These are phyloP conservation scores for Metschnikowia lachancei DNA, from an alignment of 805 yeast genomes.

Conservation along the genomic window DNA sequence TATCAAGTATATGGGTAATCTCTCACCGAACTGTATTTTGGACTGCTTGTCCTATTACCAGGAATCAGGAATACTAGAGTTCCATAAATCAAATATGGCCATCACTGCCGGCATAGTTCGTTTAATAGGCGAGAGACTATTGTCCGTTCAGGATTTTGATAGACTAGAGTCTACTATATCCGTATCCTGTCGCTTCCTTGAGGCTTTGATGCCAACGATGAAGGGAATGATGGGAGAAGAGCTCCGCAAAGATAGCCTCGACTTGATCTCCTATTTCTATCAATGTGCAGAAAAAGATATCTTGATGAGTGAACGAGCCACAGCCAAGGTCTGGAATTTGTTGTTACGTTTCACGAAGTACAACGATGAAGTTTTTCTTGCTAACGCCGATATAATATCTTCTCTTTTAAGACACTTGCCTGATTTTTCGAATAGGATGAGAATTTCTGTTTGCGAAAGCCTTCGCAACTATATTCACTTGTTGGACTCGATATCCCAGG, in stretches of 20 bases:
- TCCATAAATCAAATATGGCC: neutral
- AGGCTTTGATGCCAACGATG: neutral
- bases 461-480: constrained; percentile 14
- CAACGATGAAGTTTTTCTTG: constrained; percentile 27
- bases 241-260: constrained; percentile 41
- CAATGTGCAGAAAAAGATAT: constrained; percentile 39
- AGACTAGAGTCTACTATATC: constrained; percentile 38
- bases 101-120: constrained; percentile 19
- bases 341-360: constrained; percentile 24
- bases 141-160: constrained; percentile 31
- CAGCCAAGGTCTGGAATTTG: constrained; percentile 30
- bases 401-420: constrained; percentile 22
- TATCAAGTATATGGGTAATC: constrained; percentile 1
- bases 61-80: neutral
- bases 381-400: constrained; percentile 12
- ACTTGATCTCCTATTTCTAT: constrained; percentile 47
- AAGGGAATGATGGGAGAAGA: neutral
- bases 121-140: constrained; percentile 31
- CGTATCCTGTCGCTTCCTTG: constrained; percentile 3
- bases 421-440: constrained; percentile 20
- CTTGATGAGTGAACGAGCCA: constrained; percentile 38
- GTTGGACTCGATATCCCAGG: constrained; percentile 2
- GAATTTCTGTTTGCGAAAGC: constrained; percentile 19
- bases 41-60: constrained; percentile 3
- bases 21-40: neutral